These are phyloP conservation scores for Diatrype stigma DNA, from an alignment of 2,329 filamentous ascomycete genomes.

Conservation along the genomic window DNA sequence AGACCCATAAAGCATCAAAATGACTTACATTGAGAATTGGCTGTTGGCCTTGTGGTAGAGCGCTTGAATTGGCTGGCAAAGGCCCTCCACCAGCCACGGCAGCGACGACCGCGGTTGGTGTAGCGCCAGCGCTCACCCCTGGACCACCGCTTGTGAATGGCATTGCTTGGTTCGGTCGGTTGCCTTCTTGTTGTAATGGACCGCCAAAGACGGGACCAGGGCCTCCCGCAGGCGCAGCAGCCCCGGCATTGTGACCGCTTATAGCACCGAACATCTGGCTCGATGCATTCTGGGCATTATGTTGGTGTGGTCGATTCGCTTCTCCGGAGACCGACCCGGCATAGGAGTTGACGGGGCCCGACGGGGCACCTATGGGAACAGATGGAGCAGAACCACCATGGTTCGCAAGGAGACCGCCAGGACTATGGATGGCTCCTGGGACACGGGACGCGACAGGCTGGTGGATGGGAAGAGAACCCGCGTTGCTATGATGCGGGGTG, in stretches of 20 bases:
- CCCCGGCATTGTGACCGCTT: slow-evolving; percentile 20
- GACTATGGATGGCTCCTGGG: slow-evolving; percentile 80
- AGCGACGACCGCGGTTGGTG: slow-evolving; percentile 33
- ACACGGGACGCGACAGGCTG: slow-evolving; percentile 86
- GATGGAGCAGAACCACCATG: slow-evolving; percentile 61
- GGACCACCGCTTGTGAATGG: slow-evolving; percentile 51
- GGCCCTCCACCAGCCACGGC: slow-evolving; percentile 34
- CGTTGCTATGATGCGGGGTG: slow-evolving; percentile 79
- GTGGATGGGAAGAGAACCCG: slow-evolving; percentile 85
- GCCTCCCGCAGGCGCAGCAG: slow-evolving; percentile 43
- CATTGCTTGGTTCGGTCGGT: slow-evolving; percentile 57
- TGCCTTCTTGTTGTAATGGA: slow-evolving; percentile 58
- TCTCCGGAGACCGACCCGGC: slow-evolving; percentile 52
- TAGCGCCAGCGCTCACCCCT: slow-evolving; percentile 47
- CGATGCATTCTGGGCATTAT: slow-evolving; percentile 44
- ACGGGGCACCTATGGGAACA: slow-evolving; percentile 48
- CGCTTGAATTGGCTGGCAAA: slow-evolving; percentile 42
- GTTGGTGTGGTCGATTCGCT: slow-evolving; percentile 46
- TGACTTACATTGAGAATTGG: slow-evolving; percentile 70
- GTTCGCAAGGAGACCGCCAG: slow-evolving; percentile 79
- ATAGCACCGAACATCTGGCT: slow-evolving; percentile 48
- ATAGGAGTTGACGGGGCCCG: slow-evolving; percentile 47
- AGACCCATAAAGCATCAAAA: too few species aligned
- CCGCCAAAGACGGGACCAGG: slow-evolving; percentile 66
- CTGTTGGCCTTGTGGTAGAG: slow-evolving; percentile 73